Percentiles rank a stretch among this genome's conserved stretches.
phyloP scores from a whole-genome alignment of 2,329 filamentous ascomycete genomes.

The Cytospora schulzeri region DNA sequence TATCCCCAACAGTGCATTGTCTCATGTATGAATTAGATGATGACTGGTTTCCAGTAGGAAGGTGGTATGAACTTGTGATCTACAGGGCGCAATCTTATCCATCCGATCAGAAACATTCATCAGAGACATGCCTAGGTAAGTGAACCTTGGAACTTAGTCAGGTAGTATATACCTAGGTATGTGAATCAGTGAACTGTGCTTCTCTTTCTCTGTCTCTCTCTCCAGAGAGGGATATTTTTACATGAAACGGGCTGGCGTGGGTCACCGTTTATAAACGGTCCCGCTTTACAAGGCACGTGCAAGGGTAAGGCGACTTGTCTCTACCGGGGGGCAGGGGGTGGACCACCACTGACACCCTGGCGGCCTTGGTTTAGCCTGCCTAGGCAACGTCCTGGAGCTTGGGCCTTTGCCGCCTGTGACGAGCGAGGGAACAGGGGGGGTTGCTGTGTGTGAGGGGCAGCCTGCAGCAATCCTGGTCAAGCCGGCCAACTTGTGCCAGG shows the following conservation, averaged over 20 bases:
- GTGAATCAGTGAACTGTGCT: background rate
- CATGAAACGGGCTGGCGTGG: background rate
- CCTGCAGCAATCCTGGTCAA: background rate
- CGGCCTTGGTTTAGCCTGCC: background rate
- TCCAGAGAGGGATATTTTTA: background rate
- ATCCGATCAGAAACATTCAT: background rate
- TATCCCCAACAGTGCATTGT: background rate
- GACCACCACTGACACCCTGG: too few species aligned
- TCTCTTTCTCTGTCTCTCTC: background rate
- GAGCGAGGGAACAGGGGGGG: background rate
- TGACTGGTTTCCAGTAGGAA: constrained; percentile 5
- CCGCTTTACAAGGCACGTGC: background rate
- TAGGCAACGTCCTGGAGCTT: background rate
- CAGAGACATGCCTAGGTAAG: background rate
- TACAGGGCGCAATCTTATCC: constrained; percentile 15
- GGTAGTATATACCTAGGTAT: too few species aligned
- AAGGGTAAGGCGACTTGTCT: background rate
- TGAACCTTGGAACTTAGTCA: too few species aligned
- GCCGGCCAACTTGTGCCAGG: constrained; percentile 4
- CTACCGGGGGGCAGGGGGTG: too few species aligned
- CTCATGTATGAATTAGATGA: background rate
- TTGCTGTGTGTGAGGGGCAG: background rate
- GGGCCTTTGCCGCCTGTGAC: background rate
- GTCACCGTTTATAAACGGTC: background rate
- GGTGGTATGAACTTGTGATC: constrained; percentile 8